These are phyloP conservation scores for Penicillium sclerotiorum DNA, from an alignment of 2,329 filamentous ascomycete species.

Conservation along the genomic window DNA sequence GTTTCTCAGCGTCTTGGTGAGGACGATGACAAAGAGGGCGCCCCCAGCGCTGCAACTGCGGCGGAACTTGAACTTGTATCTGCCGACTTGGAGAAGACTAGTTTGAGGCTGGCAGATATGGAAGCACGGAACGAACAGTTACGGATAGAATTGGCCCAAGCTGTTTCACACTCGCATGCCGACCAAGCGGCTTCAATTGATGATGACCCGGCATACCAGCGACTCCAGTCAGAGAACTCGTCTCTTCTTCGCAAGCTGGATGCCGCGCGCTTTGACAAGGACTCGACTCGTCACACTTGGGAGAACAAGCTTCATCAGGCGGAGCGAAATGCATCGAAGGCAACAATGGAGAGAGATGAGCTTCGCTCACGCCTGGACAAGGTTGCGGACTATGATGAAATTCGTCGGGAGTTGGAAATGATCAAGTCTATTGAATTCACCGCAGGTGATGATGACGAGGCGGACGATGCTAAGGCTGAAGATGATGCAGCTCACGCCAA, in stretches of 20 bases:
- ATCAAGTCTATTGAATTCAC: conserved; percentile 98
- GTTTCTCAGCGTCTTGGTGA: conserved; percentile 87
- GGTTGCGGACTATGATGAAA: conserved; percentile 92
- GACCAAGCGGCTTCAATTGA: conserved; percentile 68
- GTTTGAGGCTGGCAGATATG: conserved; percentile 81
- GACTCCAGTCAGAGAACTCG: conserved; percentile 89
- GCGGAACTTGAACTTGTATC: conserved; percentile 94
- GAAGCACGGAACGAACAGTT: conserved; percentile 94
- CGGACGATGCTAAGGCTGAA: conserved; percentile 47
- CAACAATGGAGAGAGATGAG: conserved; percentile 78
- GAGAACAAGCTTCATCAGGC: conserved; percentile 75
- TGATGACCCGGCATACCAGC: conserved; percentile 86
- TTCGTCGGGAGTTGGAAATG: conserved; percentile 94
- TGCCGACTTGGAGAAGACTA: conserved; percentile 88
- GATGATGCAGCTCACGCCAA: conserved; percentile 41
- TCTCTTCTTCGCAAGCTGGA: conserved; percentile 88
- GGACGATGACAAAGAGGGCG: conserved; percentile 65
- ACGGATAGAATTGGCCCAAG: conserved; percentile 84
- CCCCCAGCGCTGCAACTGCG: conserved; percentile 70
- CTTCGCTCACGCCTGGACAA: conserved; percentile 81
- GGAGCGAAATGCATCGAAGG: conserved; percentile 73
- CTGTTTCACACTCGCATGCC: conserved; percentile 69
- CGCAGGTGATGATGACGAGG: conserved; percentile 74
- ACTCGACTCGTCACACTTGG: conserved; percentile 74
- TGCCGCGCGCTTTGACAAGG: conserved; percentile 77